Conservation (phyloP, 345 rosid genomes). For the Eucalyptus virginea region DNA sequence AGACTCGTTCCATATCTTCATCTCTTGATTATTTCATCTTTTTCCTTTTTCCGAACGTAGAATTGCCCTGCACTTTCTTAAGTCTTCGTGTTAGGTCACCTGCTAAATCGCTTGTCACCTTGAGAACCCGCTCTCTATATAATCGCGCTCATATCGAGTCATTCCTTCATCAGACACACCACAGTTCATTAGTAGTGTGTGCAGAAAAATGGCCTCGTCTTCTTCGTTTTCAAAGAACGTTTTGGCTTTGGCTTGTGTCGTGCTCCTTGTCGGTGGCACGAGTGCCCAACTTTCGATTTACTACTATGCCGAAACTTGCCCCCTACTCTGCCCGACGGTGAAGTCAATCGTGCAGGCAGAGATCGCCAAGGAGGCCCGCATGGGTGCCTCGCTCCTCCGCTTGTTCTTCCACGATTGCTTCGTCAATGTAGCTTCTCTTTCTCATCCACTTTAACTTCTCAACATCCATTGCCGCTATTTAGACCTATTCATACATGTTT, state of each 20-base stretch:
- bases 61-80: neutral
- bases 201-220: constrained; percentile 7
- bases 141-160: neutral
- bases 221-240: neutral
- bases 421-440: constrained; percentile 44
- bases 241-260: constrained; percentile 18
- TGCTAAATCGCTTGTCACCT: constrained; percentile 1
- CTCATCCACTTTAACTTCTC: neutral
- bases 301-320: constrained; percentile 66
- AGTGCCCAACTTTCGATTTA: constrained; percentile 61
- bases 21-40: neutral
- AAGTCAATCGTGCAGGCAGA: constrained; percentile 40
- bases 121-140: neutral
- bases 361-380: constrained; percentile 33
- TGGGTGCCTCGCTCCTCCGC: constrained; percentile 81
- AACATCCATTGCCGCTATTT: neutral
- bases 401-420: constrained; percentile 91
- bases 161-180: neutral
- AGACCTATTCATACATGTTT: neutral
- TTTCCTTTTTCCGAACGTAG: neutral
- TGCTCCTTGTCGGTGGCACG: constrained; percentile 3
- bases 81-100: constrained; percentile 74
- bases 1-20: neutral
- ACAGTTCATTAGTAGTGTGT: neutral
- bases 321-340: constrained; percentile 36